Evolutionary conservation across 1,284 basidiomycete species (phyloP).

Genomic region (Cerrena zonata): DNA sequence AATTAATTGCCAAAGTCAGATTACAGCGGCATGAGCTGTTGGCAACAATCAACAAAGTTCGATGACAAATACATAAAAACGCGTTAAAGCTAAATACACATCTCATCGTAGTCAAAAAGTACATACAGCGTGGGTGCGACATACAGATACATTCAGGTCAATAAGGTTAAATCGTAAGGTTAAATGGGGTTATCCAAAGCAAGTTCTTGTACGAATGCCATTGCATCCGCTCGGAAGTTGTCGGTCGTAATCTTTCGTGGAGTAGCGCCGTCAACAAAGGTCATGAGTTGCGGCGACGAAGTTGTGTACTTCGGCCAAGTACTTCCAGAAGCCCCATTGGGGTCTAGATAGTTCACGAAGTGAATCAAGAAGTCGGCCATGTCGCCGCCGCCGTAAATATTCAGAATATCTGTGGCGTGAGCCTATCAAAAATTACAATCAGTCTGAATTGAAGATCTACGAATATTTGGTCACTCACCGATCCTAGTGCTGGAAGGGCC

Average conservation of each 20-base stretch:
- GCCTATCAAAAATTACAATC: slow-evolving; percentile 10
- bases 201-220: slow-evolving; percentile 31
- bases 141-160: too few relatives aligned
- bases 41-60: too few relatives aligned
- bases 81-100: too few relatives aligned
- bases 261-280: slow-evolving; percentile 18
- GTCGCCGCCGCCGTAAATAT: slow-evolving; percentile 19
- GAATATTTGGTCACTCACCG: slow-evolving; percentile 23
- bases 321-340: slow-evolving; percentile 14
- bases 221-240: slow-evolving; percentile 28
- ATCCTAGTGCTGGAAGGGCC: slow-evolving; percentile 36
- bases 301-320: slow-evolving; percentile 18
- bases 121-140: too few relatives aligned
- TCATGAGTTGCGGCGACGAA: slow-evolving; percentile 17
- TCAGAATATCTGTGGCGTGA: slow-evolving; percentile 19
- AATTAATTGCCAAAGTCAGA: too few relatives aligned
- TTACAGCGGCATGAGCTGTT: too few relatives aligned
- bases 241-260: slow-evolving; percentile 26
- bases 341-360: slow-evolving; percentile 24
- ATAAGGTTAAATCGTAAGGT: too few relatives aligned
- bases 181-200: slow-evolving; percentile 2
- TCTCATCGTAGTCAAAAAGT: too few relatives aligned
- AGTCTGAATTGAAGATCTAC: background rate
- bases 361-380: slow-evolving; percentile 21
- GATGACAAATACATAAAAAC: too few relatives aligned